These are phyloP conservation scores for Kandelia obovata DNA, from an alignment of 345 rosid species.

Conservation along the genomic window DNA sequence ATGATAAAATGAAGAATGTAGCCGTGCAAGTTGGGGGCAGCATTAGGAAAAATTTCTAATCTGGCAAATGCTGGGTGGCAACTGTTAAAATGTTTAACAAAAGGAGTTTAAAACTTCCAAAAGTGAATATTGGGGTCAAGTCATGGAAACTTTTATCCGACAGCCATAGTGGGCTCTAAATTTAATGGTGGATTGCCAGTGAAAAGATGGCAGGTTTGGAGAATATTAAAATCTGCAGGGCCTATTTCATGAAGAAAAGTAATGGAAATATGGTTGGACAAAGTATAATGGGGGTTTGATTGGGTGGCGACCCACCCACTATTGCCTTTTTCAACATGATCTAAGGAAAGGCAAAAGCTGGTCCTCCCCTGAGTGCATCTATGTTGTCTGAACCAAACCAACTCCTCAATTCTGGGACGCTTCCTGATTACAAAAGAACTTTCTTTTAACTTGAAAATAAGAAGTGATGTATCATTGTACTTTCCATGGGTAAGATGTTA, in stretches of 20 bases:
- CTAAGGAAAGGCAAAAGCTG: constrained; percentile 8
- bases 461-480: constrained; percentile 19
- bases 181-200: neutral
- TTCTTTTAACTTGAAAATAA: constrained; percentile 15
- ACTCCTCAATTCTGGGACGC: constrained; percentile 29
- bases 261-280: constrained; percentile 3
- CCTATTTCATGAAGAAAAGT: constrained; percentile 7
- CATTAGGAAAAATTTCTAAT: too few relatives aligned
- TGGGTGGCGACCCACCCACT: constrained; percentile 15
- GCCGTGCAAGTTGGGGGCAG: too few relatives aligned
- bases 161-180: constrained; percentile 4
- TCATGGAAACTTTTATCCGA: constrained; percentile 4
- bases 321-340: constrained; percentile 12
- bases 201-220: neutral
- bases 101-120: neutral
- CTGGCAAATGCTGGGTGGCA: neutral
- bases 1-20: neutral
- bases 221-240: neutral
- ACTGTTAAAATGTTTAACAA: neutral
- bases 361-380: constrained; percentile 1
- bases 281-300: constrained; percentile 9
- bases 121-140: neutral
- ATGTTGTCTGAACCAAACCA: constrained; percentile 16
- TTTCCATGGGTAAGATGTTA: neutral
- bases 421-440: constrained; percentile 34